phyloP scores from a whole-genome alignment of 1,139 yeast genomes.

The Protomyces macrosporus region DNA sequence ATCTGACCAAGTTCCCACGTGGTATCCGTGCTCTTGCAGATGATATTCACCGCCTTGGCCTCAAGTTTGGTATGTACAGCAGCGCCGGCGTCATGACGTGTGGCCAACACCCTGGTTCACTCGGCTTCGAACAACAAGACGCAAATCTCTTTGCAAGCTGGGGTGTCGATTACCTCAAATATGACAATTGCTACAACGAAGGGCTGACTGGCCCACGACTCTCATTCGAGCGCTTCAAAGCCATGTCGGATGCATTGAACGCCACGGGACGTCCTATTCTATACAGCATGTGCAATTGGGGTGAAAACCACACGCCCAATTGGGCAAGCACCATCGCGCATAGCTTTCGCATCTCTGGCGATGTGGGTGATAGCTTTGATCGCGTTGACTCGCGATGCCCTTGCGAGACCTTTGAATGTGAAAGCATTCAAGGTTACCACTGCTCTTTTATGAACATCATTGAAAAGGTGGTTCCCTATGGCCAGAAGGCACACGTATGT shows the following conservation, averaged over 20 bases:
- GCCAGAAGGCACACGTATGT: slow-evolving; percentile 35
- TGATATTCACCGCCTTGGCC: slow-evolving; percentile 35
- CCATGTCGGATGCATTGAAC: slow-evolving; percentile 37
- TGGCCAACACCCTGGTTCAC: slow-evolving; percentile 38
- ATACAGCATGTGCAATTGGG: slow-evolving; percentile 39
- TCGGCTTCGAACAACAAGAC: slow-evolving; percentile 36
- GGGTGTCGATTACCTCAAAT: slow-evolving; percentile 39
- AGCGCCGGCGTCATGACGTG: slow-evolving; percentile 39
- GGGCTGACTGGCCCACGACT: slow-evolving; percentile 35
- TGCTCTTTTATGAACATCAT: slow-evolving; percentile 37
- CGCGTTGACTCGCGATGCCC: slow-evolving; percentile 37
- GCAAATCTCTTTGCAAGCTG: slow-evolving; percentile 37
- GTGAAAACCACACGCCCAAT: slow-evolving; percentile 37
- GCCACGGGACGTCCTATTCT: slow-evolving; percentile 37
- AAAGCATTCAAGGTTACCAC: slow-evolving; percentile 33
- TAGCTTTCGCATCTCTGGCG: slow-evolving; percentile 39
- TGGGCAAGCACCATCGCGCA: slow-evolving; percentile 38
- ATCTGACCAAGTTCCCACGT: slow-evolving; percentile 35
- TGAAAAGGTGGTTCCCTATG: neutral
- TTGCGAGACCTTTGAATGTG: slow-evolving; percentile 35
- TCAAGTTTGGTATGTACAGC: slow-evolving; percentile 38
- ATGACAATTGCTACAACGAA: slow-evolving; percentile 38
- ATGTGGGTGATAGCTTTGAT: slow-evolving; percentile 35
- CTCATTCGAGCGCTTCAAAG: slow-evolving; percentile 35
- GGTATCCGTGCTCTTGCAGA: slow-evolving; percentile 37